Evolutionary conservation across 257 asterid species (phyloP), one percentile per base, ranked within the genome.

Genomic region (Rubia yunnanensis): DNA sequence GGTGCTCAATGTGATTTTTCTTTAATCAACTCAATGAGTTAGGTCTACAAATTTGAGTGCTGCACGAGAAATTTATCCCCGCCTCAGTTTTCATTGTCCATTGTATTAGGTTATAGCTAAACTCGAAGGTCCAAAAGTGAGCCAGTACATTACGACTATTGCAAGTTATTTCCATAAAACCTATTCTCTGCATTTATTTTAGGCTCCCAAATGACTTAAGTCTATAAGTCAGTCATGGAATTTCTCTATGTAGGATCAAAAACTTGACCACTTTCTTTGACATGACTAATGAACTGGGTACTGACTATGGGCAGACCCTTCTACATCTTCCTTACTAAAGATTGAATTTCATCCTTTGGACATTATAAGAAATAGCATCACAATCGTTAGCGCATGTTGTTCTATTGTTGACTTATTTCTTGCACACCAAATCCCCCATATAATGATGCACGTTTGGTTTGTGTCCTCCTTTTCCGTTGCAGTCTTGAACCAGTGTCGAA

Each of bases 111-210:
- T 94, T 72, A 94, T 94, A 71, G 99, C 96, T 44, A 94, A 94
- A 81, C 99, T 94, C 76, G 99, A 94, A 81, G 94, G 97, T 76
- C 89, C 95, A 64, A 92, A 96, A 73, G 98, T 88, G 72, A 94
- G 99, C 74, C 98, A 94, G 70, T 86, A 87, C 99, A 68, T 71
- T 94, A 82, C 95, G 95, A 63, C 85, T 94, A 46, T 78, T 94
- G 77, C 98, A 94, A 96, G 99, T 94, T 76, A 81, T 72, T 53
- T 35, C 65, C 58, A 50, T 46, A 23, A 30, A 15, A 64, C 34
- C 26, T 69, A 52, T 31, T 60, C 17, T 24, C 5, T 69, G 52
- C 34, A 28, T 64, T n/a, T 36, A n/a, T 31, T 35, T 64, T 3
- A n/a, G 20, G 30, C 60, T 56, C 18, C 24, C 5, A 50, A 18